A percentile compares a stretch with the other conserved stretches of the same genome.
These are phyloP conservation scores for Galeopsis tetrahit DNA, from an alignment of 257 asterid genomes.

Conservation along the genomic window DNA sequence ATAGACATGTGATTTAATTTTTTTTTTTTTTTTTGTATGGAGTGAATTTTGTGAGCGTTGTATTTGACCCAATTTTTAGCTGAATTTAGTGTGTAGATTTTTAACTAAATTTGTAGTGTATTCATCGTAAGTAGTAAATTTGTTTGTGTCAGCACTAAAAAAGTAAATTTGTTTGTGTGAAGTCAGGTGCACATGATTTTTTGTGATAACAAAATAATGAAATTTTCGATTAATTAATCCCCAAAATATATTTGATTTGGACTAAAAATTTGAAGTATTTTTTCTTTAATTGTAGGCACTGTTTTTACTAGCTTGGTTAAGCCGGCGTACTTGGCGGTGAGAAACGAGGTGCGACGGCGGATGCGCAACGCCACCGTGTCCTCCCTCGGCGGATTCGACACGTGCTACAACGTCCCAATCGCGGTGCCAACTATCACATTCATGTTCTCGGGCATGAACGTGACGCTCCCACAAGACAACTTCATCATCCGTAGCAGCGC, in stretches of 20 bases:
- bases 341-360: conserved; percentile 75
- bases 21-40: too few species aligned
- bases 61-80: too few species aligned
- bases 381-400: conserved; percentile 87
- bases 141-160: too few species aligned
- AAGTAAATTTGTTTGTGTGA: too few species aligned
- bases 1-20: too few species aligned
- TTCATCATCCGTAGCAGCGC: conserved; percentile 72
- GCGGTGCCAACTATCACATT: conserved; percentile 70
- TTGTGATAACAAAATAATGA: too few species aligned
- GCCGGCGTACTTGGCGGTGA: conserved; percentile 78
- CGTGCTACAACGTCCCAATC: conserved; percentile 78
- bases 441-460: conserved; percentile 83
- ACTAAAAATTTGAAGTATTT: background rate
- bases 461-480: conserved; percentile 78
- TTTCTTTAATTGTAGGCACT: conserved; percentile 49
- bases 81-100: too few species aligned
- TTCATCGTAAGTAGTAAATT: too few species aligned
- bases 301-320: conserved; percentile 73
- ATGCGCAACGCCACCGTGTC: conserved; percentile 68
- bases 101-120: too few species aligned
- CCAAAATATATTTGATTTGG: background rate
- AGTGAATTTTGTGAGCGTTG: too few species aligned
- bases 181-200: too few species aligned
- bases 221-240: too few species aligned